A percentile compares a stretch with the other conserved stretches of the same genome.
Evolutionary conservation across 768 basidiomycete species (phyloP).

Genomic region (Pleurotus ostreatus): DNA sequence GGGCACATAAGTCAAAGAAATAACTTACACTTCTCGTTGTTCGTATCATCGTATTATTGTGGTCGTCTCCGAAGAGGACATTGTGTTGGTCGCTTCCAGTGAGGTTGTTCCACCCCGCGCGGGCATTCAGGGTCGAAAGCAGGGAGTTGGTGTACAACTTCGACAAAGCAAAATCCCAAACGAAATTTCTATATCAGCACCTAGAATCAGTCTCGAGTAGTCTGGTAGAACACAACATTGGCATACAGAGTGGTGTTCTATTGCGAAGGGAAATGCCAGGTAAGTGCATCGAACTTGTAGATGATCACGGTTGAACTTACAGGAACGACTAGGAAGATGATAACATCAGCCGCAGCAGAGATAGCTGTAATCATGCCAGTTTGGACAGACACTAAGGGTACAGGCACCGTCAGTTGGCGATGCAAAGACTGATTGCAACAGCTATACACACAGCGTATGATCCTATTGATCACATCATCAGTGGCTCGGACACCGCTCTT

Average conservation of each 20-base stretch:
- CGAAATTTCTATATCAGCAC: constrained; percentile 4
- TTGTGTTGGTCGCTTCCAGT: background rate
- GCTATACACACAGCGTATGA: constrained; percentile 2
- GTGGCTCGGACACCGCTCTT: constrained; percentile 6
- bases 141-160: constrained; percentile 10
- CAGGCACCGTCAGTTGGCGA: background rate
- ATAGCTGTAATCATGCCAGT: constrained; percentile 7
- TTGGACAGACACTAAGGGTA: constrained; percentile 5
- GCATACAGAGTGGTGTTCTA: no score
- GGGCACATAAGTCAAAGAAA: background rate
- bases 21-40: no score
- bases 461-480: constrained; percentile 3
- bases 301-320: background rate
- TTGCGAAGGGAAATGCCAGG: no score
- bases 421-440: background rate
- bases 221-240: background rate
- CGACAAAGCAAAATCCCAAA: constrained; percentile 4
- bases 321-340: background rate
- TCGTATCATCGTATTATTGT: background rate
- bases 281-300: background rate
- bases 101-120: constrained; percentile 7
- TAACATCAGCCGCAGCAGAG: background rate
- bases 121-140: constrained; percentile 8
- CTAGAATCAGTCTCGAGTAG: no score
- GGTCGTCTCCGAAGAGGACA: constrained; percentile 1